Evolutionary conservation across 2,329 filamentous ascomycete species (phyloP), one percentile per base, ranked within the genome.

Genomic region (Aspergillus aculeatinus): DNA sequence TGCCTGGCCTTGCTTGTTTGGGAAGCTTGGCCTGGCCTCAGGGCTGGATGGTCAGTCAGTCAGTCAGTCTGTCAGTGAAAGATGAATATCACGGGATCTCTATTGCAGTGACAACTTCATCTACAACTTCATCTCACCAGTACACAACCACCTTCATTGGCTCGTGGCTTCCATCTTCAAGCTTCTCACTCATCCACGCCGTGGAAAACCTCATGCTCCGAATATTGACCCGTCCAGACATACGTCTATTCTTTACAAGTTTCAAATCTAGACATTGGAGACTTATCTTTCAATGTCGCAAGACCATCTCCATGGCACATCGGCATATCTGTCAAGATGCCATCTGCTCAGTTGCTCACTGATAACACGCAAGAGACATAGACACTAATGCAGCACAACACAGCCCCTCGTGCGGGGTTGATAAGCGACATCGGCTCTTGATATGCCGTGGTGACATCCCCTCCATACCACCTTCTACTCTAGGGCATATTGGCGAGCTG

Each of bases 351-450:
- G 6, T 44, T 7, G 39, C 2, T 44, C 10, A 23, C 29, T n/a
- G 52, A 55, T 55, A 55, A 55, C 39, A 39, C 21, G 29, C 10
- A n/a, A 14, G 35, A 7, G 21, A 47, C 35, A 29, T 33, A 55
- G 48, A 16, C 39, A 44, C 39, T 16, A 44, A 16, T 44, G 39
- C 39, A 44, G 39, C 14, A 44, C 14, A 19, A 19, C 39, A n/a
- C 16, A 19, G 39, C 39, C 39, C 14, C 39, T 52, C 25, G 55
- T 51, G 48, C 55, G 55, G 55, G 55, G 55, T 51, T 52, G 55
- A 58, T 58, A 58, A 58, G 55, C 19, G 33, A 21, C 39, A 29
- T n/a, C 35, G 9, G 16, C n/a, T 42, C 42, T n/a, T n/a, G 42
- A 39, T 39, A 33, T 55, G 21, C 29, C 47, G 11, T 12, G 4